These are phyloP conservation scores for Pseudisothecium myosuroides DNA, from an alignment of 225 moss, liverwort and hornwort species.

Conservation along the genomic window DNA sequence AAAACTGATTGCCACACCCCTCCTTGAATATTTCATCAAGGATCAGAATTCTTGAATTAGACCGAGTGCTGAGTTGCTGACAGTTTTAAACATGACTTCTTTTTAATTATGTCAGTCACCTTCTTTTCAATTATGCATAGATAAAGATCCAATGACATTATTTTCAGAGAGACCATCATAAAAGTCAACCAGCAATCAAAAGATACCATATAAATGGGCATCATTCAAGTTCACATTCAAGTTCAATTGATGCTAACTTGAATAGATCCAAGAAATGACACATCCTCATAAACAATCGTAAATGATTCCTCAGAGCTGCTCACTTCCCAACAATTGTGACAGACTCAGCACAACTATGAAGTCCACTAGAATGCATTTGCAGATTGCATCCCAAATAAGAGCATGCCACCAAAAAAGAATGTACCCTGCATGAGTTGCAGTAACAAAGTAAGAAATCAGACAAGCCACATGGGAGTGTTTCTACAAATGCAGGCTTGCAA, in stretches of 20 bases:
- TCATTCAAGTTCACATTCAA: neutral
- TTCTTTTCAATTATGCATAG: neutral
- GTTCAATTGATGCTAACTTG: neutral
- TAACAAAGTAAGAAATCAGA: neutral
- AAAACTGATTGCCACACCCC: neutral
- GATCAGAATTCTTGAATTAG: neutral
- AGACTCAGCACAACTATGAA: neutral
- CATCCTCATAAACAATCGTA: neutral
- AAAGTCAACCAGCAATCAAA: neutral
- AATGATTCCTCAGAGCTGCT: neutral
- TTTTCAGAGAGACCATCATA: neutral
- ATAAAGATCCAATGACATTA: neutral
- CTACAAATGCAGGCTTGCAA: conserved; percentile 2
- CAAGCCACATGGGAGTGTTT: neutral
- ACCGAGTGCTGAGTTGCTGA: neutral
- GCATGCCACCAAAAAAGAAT: neutral
- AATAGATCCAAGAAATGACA: neutral
- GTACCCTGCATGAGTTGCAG: neutral
- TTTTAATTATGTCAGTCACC: too few relatives aligned
- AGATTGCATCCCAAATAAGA: neutral
- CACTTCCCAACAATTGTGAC: neutral
- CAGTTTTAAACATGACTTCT: neutral
- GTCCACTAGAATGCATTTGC: neutral
- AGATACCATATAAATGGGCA: neutral
- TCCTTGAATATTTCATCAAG: neutral